Conservation (phyloP, 2,329 filamentous ascomycete species). For the Aspergillus viridinutans region DNA sequence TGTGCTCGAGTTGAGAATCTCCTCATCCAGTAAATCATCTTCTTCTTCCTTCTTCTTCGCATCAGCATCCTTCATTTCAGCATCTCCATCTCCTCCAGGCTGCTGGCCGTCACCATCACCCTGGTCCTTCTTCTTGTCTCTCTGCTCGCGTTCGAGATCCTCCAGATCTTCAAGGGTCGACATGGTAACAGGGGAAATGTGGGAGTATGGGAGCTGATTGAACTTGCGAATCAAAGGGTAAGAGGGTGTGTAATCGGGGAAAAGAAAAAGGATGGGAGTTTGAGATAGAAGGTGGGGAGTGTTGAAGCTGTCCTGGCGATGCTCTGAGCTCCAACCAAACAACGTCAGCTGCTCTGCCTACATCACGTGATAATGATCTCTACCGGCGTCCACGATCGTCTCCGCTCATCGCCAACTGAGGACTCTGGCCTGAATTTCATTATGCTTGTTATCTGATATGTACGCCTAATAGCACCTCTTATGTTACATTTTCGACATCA, state of each 20-base stretch:
- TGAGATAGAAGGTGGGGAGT: conserved; percentile 7
- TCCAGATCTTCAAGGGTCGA: conserved; percentile 90
- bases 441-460: background rate
- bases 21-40: conserved; percentile 82
- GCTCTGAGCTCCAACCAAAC: conserved; percentile 30
- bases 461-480: background rate
- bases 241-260: background rate
- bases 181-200: conserved; percentile 50
- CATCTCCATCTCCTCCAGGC: conserved; percentile 63
- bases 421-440: background rate
- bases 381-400: conserved; percentile 12
- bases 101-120: conserved; percentile 56
- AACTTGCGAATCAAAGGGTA: background rate
- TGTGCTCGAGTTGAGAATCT: conserved; percentile 89
- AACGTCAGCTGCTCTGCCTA: conserved; percentile 31
- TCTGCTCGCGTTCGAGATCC: conserved; percentile 75
- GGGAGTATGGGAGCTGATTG: background rate
- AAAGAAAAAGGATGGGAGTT: background rate
- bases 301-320: conserved; percentile 14
- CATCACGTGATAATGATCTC: conserved; percentile 24
- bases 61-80: conserved; percentile 85
- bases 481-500: background rate
- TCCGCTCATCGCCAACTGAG: background rate
- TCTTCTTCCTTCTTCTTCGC: conserved; percentile 59
- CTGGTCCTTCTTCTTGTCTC: conserved; percentile 65